Percentiles rank a stretch among this genome's conserved stretches.
These are phyloP conservation scores for Blepharisma undulans DNA, from an alignment of 169 alveolate species.

Conservation along the genomic window DNA sequence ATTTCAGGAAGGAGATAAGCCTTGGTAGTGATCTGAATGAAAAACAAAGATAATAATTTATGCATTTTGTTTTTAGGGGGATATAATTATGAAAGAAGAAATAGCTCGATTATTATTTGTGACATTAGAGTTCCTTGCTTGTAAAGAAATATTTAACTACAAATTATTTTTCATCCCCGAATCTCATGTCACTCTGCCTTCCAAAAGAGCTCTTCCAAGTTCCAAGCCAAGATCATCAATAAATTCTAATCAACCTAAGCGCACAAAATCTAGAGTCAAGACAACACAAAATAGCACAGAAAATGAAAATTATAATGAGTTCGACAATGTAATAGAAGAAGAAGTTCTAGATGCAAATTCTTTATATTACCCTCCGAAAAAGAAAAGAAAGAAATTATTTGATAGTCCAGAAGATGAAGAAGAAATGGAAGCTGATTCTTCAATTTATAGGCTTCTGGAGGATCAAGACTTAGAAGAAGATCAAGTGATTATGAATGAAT, in stretches of 20 bases:
- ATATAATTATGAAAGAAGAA: too few relatives aligned
- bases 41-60: too few relatives aligned
- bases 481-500: not conserved
- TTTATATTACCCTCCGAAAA: not conserved
- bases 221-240: not conserved
- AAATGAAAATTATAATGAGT: not conserved
- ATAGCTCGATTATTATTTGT: too few relatives aligned
- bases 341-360: not conserved
- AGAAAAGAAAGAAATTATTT: too few relatives aligned
- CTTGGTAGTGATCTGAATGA: constrained; percentile 65
- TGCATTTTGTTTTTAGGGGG: too few relatives aligned
- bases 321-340: not conserved
- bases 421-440: not conserved
- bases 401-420: not conserved
- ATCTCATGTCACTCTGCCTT: not conserved
- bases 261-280: not conserved
- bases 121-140: not conserved
- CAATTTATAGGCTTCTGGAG: not conserved
- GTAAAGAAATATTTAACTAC: not conserved
- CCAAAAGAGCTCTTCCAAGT: not conserved
- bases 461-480: not conserved
- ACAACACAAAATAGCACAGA: not conserved
- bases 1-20: constrained; percentile 50
- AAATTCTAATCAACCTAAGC: not conserved
- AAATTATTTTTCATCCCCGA: not conserved